Conservation (phyloP, 148 eudicot species). For the Euryodendron excelsum region DNA sequence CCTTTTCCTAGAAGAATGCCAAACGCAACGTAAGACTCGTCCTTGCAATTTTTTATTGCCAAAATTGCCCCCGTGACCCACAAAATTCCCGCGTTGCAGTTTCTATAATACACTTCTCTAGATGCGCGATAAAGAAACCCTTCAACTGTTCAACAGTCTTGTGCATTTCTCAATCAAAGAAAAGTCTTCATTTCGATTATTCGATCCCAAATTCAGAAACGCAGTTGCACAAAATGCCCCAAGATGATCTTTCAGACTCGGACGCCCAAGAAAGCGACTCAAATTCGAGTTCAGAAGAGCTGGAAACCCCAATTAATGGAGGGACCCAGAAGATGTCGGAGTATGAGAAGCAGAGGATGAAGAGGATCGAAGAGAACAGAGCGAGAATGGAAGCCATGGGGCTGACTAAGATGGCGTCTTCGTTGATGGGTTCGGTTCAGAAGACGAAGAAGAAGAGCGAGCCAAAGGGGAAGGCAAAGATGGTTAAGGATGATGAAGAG, state of each 20-base stretch:
- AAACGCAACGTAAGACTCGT: too few relatives aligned
- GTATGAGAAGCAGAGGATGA: conserved; percentile 67
- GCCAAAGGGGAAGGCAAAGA: conserved; percentile 39
- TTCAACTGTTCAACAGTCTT: too few relatives aligned
- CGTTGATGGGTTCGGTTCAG: conserved; percentile 36
- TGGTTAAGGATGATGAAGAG: conserved; percentile 53
- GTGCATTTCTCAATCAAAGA: background rate
- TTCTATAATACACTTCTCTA: too few relatives aligned
- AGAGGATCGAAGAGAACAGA: conserved; percentile 61
- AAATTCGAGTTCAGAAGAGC: conserved; percentile 25
- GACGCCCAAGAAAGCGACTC: conserved; percentile 25
- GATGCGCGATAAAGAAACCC: background rate
- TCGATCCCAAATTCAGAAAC: background rate
- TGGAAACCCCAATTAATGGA: conserved; percentile 23
- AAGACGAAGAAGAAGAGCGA: conserved; percentile 23
- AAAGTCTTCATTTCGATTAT: background rate
- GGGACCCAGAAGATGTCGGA: conserved; percentile 26
- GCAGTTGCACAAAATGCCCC: conserved; percentile 13
- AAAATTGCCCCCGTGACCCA: background rate
- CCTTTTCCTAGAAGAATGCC: too few relatives aligned
- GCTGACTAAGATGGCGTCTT: conserved; percentile 49
- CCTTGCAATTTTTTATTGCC: too few relatives aligned
- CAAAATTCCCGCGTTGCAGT: background rate
- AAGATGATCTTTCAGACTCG: conserved; percentile 21
- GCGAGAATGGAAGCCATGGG: conserved; percentile 75